Evolutionary conservation across 1,284 basidiomycete genomes (phyloP), one percentile per base, ranked within the genome.

Genomic region (Apiotrichum akiyoshidainum): DNA sequence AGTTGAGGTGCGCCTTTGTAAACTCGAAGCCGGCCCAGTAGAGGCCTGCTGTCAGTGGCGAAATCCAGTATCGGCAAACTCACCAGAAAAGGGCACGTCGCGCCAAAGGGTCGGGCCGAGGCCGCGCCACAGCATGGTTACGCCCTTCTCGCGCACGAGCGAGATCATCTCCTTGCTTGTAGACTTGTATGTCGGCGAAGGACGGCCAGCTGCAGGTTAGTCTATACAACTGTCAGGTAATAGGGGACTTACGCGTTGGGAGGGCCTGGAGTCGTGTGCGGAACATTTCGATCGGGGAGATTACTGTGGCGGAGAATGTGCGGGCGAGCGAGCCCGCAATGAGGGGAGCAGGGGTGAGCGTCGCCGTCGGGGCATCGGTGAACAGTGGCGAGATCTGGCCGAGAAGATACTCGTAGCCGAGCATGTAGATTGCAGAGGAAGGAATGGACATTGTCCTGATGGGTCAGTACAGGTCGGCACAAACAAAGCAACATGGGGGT

Each of bases 61-160:
- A 45, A 39, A 16, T 49, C 40, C 34, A 19, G 42, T 1, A 76
- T 72, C 41, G 22, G 31, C 13, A 5, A 1, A 63, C 68, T 61
- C 45, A 67, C 92, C 95, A 42, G 90, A 93, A 74, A 99, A 99
- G 0, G 95, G 95, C 1, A 99, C 95, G 68, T 99, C 95, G 57
- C 95, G 84, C 92, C 92, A 98, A 10, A 99, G 81, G 7, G 93
- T 97, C 5, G 94, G 85, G 0, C 88, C 88, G 5, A 99, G 82
- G 0, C 95, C 95, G 55, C 92, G 83, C 90, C 92, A 99, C 22
- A 98, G 82, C 49, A 86, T 87, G 19, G 79, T 71, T 9, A 87
- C 68, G 8, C 94, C 94, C 55, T 87, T 82, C 42, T 78, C 71
- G 47, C 81, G 81, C 11, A 87, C 86, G 17, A 90, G 77, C 4